These are phyloP conservation scores for Fusarium cyanostomum DNA, from an alignment of 2,329 filamentous ascomycete genomes.

Conservation along the genomic window DNA sequence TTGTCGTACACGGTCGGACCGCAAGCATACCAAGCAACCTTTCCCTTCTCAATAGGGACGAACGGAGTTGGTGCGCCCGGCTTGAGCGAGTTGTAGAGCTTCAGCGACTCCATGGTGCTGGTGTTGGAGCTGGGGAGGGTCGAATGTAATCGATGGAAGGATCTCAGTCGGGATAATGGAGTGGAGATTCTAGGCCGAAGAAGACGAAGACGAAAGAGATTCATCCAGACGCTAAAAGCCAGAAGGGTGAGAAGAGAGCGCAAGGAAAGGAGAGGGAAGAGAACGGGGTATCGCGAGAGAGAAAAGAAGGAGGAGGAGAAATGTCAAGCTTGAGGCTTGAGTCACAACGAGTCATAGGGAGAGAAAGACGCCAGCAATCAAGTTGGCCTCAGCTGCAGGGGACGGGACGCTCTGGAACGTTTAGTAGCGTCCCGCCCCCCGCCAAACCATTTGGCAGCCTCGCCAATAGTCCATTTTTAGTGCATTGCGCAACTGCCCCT, in stretches of 20 bases:
- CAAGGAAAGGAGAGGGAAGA: conserved; percentile 21
- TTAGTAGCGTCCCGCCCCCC: neutral
- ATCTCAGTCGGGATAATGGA: conserved; percentile 34
- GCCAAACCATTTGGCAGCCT: conserved; percentile 27
- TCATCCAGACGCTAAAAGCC: conserved; percentile 46
- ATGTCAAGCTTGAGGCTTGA: conserved; percentile 29
- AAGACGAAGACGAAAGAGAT: conserved; percentile 48
- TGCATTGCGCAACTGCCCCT: conserved; percentile 24
- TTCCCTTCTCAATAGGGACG: conserved; percentile 73
- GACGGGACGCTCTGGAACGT: neutral
- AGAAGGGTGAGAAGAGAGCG: conserved; percentile 12
- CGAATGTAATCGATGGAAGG: conserved; percentile 49
- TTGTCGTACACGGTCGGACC: conserved; percentile 88
- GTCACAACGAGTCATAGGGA: conserved; percentile 37
- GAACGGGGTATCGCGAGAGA: conserved; percentile 27
- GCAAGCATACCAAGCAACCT: conserved; percentile 88
- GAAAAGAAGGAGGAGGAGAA: conserved; percentile 32
- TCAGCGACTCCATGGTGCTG: conserved; percentile 65
- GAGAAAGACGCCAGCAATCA: conserved; percentile 33
- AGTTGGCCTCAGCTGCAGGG: conserved; percentile 26
- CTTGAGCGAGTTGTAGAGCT: conserved; percentile 82
- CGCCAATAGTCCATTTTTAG: conserved; percentile 25
- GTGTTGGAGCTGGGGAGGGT: conserved; percentile 36
- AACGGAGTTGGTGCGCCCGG: conserved; percentile 78
- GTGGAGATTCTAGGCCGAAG: conserved; percentile 41